Base-by-base conservation (phyloP, 345 rosid species). In the Hibiscus tridactylites region DNA sequence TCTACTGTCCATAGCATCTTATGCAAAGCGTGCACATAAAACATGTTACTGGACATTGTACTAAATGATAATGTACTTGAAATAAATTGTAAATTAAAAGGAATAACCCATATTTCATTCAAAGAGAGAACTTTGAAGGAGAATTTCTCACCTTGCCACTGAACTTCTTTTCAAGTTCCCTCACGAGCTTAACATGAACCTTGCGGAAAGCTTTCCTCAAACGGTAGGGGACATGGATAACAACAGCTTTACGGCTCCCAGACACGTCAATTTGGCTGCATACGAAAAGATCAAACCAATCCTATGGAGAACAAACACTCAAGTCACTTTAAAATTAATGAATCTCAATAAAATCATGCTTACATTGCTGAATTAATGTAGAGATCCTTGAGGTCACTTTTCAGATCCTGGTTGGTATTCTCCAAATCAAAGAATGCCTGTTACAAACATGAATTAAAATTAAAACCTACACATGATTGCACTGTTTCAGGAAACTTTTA, bases 141-240 rank as follows among this genome's bases (percentile, higher is more conserved):
- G 4, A 15, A 47, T 50, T 46, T 0, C 31, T 78, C 44, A 88
- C 97, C 97, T 92, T 90, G 33, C 97, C 92, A 8, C 95, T 92
- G 79, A 92, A 88, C 82, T 92, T 90, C 91, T 90, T 92, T 81
- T 92, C 93, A 28, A 90, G 90, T 72, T 92, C 98, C 74, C 98
- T 86, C 71, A 92, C 93, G 73, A 92, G 98, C 76, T 88, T 85
- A 50, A 86, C 84, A 76, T 90, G 95, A 73, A 90, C 85, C 83
- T 90, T 92, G 17, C 86, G 71, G 75, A 77, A 92, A 21, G 90
- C 93, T 70, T 89, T 92, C 81, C 97, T 88, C 83, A 92, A 67
- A 76, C 98, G 84, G 84, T 79, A 92, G 11, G 98, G 98, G 29
- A 92, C 82, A 78, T 85, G 83, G 73, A 90, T 71, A 37, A 92